Evolutionary conservation across 2,329 filamentous ascomycete species (phyloP).

Genomic region (Neophaeococcomyces aloes): DNA sequence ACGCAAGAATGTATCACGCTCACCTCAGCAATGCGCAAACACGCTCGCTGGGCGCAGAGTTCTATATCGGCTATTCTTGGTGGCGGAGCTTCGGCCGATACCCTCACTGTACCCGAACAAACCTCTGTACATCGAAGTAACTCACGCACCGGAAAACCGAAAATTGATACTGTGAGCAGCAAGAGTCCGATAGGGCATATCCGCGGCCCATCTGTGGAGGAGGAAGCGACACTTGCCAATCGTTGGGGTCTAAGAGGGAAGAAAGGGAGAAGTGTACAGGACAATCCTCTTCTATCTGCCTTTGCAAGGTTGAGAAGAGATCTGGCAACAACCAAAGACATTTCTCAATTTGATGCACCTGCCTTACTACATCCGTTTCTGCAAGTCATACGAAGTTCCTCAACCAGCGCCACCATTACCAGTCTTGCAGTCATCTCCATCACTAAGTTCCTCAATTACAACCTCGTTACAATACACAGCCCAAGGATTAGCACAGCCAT

Average conservation of each 20-base stretch:
- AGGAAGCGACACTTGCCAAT: constrained; percentile 51
- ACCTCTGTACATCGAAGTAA: neutral
- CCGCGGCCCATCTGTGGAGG: constrained; percentile 24
- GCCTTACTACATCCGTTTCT: constrained; percentile 86
- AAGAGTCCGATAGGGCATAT: constrained; percentile 7
- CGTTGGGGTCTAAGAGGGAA: constrained; percentile 90
- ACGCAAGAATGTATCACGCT: constrained; percentile 98
- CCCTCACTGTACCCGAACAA: constrained; percentile 2
- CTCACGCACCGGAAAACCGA: constrained; percentile 6
- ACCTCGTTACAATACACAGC: constrained; percentile 72
- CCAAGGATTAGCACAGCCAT: constrained; percentile 85
- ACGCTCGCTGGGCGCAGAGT: constrained; percentile 89
- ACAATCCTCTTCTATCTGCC: constrained; percentile 89
- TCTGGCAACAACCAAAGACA: constrained; percentile 80
- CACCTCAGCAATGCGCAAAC: constrained; percentile 95
- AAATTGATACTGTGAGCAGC: constrained; percentile 3
- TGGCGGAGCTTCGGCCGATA: constrained; percentile 41
- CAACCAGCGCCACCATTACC: constrained; percentile 90
- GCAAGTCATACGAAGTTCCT: constrained; percentile 91
- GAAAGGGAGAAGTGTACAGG: constrained; percentile 93
- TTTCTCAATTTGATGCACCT: constrained; percentile 77
- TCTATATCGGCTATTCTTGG: constrained; percentile 93
- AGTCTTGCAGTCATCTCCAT: constrained; percentile 87
- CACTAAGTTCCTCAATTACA: constrained; percentile 93
- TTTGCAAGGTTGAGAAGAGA: constrained; percentile 85